Evolutionary conservation across 345 rosid species (phyloP).

Genomic region (Citrus glauca): DNA sequence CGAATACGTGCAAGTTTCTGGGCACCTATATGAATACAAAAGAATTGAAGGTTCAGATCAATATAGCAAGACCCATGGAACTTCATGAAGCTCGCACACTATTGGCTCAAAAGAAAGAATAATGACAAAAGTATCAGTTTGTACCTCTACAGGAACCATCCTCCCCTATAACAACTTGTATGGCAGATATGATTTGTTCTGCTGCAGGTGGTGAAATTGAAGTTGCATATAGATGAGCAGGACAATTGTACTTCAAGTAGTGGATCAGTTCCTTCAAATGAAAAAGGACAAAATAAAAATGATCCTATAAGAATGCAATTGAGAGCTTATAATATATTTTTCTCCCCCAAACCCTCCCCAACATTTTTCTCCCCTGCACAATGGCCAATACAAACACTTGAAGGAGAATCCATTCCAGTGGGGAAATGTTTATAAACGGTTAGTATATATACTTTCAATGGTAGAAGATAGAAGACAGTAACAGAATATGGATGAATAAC

Average conservation of each 20-base stretch:
- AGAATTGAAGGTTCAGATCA: neutral
- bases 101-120: neutral
- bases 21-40: constrained; percentile 51
- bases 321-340: neutral
- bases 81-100: neutral
- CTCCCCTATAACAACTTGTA: constrained; percentile 85
- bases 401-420: neutral
- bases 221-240: constrained; percentile 96
- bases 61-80: neutral
- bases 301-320: neutral
- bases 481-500: neutral
- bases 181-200: constrained; percentile 79
- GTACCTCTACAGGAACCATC: constrained; percentile 91
- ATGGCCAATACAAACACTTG: neutral
- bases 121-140: neutral
- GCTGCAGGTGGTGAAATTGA: constrained; percentile 93
- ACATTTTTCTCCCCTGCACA: neutral
- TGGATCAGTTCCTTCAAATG: constrained; percentile 66
- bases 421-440: neutral
- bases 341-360: neutral
- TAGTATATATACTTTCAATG: neutral
- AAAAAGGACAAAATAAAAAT: neutral
- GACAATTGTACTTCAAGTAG: constrained; percentile 67
- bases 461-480: neutral
- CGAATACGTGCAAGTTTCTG: constrained; percentile 86